phyloP scores from a whole-genome alignment of 768 basidiomycete species.

The Agaricus blazei region DNA sequence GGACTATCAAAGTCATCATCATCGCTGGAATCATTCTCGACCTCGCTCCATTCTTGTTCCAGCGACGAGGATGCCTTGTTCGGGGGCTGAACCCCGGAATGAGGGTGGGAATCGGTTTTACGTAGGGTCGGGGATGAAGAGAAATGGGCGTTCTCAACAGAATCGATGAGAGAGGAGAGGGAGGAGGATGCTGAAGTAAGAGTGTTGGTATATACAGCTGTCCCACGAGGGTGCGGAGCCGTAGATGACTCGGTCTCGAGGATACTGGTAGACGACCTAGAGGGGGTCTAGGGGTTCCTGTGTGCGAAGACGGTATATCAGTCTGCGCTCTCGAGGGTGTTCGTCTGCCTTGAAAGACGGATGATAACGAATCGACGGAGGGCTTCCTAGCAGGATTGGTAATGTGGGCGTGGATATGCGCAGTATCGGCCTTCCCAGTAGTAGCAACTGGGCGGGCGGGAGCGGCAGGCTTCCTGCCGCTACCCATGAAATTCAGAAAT shows the following conservation, averaged over 20 bases:
- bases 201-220: no score
- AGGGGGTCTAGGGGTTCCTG: not conserved
- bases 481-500: constrained; percentile 1
- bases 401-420: constrained; percentile 3
- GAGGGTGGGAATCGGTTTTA: not conserved
- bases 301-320: not conserved
- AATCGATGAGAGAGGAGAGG: not conserved
- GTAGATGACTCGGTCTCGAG: not conserved
- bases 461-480: not conserved
- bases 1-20: not conserved
- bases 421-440: constrained; percentile 3
- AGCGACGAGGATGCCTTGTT: constrained; percentile 3
- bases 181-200: constrained; percentile 1
- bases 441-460: not conserved
- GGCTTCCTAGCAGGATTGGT: not conserved
- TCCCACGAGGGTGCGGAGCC: not conserved
- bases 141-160: not conserved
- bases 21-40: constrained; percentile 8
- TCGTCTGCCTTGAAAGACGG: not conserved
- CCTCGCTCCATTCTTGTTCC: constrained; percentile 10
- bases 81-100: not conserved
- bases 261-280: not conserved
- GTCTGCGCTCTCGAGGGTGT: not conserved
- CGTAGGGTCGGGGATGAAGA: not conserved
- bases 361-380: constrained; percentile 1